These are phyloP conservation scores for Leucocoprinus sp. DNA, from an alignment of 768 basidiomycete species.

Conservation along the genomic window DNA sequence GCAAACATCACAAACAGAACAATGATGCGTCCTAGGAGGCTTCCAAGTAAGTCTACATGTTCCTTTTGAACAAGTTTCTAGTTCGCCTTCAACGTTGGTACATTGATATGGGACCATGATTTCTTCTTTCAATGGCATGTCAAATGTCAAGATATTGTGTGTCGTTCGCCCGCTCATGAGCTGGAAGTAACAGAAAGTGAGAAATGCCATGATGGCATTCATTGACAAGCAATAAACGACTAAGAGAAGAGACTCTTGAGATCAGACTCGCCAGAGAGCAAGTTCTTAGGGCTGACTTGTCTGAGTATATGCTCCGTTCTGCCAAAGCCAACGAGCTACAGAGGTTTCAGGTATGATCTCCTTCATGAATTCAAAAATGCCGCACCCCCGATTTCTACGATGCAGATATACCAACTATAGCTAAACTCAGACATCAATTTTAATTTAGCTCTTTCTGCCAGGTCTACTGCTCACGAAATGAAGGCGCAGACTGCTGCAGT, in stretches of 20 bases:
- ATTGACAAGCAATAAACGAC: conserved; percentile 23
- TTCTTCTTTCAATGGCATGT: conserved; percentile 22
- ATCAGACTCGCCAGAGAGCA: neutral
- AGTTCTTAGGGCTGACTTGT: conserved; percentile 17
- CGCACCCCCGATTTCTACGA: conserved; percentile 25
- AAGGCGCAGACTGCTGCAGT: neutral
- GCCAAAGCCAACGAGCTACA: conserved; percentile 25
- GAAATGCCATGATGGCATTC: conserved; percentile 19
- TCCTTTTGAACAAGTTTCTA: conserved; percentile 27
- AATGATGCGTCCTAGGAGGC: conserved; percentile 36
- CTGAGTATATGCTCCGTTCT: conserved; percentile 13
- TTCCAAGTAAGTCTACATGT: conserved; percentile 31
- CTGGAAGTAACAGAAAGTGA: conserved; percentile 25
- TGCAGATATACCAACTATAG: conserved; percentile 27
- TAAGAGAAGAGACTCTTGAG: conserved; percentile 10
- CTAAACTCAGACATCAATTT: conserved; percentile 13
- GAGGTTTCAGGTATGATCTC: neutral
- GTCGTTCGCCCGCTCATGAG: conserved; percentile 26
- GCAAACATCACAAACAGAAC: conserved; percentile 37
- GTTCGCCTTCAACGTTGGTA: conserved; percentile 22
- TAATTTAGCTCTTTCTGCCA: too few species aligned
- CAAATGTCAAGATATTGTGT: conserved; percentile 23
- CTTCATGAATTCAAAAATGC: neutral
- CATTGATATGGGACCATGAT: conserved; percentile 35
- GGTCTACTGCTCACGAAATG: conserved; percentile 3